A percentile compares a stretch with the other conserved stretches of the same genome.
Evolutionary conservation across 345 rosid species (phyloP).

Genomic region (Arabis alpina): DNA sequence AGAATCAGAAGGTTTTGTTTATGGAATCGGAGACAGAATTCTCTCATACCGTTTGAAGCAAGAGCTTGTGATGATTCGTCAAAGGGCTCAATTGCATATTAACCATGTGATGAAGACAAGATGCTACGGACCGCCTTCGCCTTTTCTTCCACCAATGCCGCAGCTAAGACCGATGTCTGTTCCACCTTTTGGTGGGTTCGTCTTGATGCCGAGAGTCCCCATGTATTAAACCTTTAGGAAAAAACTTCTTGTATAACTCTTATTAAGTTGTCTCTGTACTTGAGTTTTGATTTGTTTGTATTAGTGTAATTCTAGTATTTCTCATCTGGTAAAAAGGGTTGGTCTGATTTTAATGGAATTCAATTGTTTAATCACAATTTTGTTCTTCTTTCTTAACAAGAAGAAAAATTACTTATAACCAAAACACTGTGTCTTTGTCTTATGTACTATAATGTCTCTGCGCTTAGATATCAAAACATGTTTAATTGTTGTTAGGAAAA

Average conservation of each 20-base stretch:
- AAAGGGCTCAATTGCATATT: neutral
- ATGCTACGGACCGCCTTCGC: conserved; percentile 8
- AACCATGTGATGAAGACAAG: neutral
- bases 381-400: too few relatives aligned
- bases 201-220: neutral
- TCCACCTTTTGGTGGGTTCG: neutral
- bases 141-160: neutral
- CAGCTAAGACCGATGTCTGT: neutral
- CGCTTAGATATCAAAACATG: too few relatives aligned
- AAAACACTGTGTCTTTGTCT: too few relatives aligned
- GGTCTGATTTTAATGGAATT: too few relatives aligned
- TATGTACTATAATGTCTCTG: too few relatives aligned
- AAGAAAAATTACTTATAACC: too few relatives aligned
- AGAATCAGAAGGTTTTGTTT: neutral
- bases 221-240: neutral
- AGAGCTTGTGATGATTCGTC: neutral
- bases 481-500: too few relatives aligned
- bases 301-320: too few relatives aligned
- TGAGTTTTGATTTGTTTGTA: too few relatives aligned
- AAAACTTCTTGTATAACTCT: neutral
- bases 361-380: too few relatives aligned
- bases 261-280: too few relatives aligned
- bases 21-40: conserved; percentile 19
- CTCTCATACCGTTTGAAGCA: neutral
- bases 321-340: too few relatives aligned